Evolutionary conservation across 1,284 basidiomycete species (phyloP).

Genomic region (Phellopilus nigrolimitatus): DNA sequence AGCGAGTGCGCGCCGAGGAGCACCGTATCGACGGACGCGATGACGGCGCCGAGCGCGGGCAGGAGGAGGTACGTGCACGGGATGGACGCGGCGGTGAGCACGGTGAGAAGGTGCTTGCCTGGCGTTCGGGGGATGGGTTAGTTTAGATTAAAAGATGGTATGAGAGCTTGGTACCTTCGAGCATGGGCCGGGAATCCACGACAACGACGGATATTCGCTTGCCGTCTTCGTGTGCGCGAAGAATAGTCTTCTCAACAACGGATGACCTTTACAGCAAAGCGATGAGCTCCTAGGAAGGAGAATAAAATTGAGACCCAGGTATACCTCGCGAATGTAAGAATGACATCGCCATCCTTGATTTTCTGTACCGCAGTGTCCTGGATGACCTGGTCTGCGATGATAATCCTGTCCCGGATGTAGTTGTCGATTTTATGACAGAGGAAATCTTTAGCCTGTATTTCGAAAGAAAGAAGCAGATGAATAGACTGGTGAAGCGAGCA

Average conservation of each 20-base stretch:
- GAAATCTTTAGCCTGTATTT: constrained; percentile 75
- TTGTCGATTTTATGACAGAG: constrained; percentile 86
- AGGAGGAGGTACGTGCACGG: constrained; percentile 91
- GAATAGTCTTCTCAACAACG: constrained; percentile 86
- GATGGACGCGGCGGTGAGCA: constrained; percentile 70
- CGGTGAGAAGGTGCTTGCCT: constrained; percentile 79
- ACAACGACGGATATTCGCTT: constrained; percentile 87
- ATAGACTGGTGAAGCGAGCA: neutral
- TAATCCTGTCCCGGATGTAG: constrained; percentile 92
- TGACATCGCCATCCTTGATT: constrained; percentile 90
- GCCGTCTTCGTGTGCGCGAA: constrained; percentile 71
- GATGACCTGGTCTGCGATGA: constrained; percentile 92
- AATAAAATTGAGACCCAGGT: constrained; percentile 21
- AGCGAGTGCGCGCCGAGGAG: constrained; percentile 93
- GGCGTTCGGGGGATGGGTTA: neutral
- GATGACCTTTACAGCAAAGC: constrained; percentile 61
- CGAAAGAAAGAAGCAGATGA: neutral
- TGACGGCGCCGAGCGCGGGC: constrained; percentile 80
- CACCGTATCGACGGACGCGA: constrained; percentile 75
- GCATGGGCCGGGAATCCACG: constrained; percentile 90
- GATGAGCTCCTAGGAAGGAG: constrained; percentile 1
- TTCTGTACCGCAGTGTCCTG: constrained; percentile 85
- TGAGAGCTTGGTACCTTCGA: constrained; percentile 64
- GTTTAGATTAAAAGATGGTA: constrained; percentile 9
- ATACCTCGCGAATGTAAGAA: constrained; percentile 90